Base-by-base conservation (phyloP, 2,329 filamentous ascomycete species). In the Aureobasidium sp. region DNA sequence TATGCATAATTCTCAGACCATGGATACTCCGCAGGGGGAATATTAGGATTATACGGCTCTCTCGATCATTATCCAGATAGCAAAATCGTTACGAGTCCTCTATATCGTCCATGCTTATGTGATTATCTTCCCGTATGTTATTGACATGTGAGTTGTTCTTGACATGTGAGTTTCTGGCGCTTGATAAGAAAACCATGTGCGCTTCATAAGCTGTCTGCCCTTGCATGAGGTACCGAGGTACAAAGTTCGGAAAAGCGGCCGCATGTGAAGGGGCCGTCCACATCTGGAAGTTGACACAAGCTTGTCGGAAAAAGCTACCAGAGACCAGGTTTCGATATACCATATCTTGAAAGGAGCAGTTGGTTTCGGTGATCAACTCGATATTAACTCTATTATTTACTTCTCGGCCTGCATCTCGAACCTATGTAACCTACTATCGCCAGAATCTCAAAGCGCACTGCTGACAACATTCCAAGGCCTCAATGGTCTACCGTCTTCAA, bases 401-500 rank as follows among this genome's bases (percentile, higher is more conserved):
- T 33, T 33, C 31, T 33, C 31, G 31, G 31, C 31, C 11, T 33
- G 31, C 31, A 11, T 33, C 31, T 33, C 31, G 31, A 12, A 33
- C 12, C 11, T 12, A 33, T 33, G 31, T 33, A 3, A 24, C 8
- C n/a, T 17, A 47, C 44, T 27, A 29, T 24, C 7, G 29, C 12
- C 27, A n/a, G 14, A 7, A 17, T 9, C 8, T 42, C 17, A 56
- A 2, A 56, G 39, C 17, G 52, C 52, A 24, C 52, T 33, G n/a
- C 54, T 29, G 24, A 91, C 81, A 66, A 82, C 86, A 33, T 79
- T 82, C 94, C 93, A 97, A 63, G 84, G 82, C 62, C 94, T 84
- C 52, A 96, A 82, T 0, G 88, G 90, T 66, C 84, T 85, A 8
- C 85, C 85, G 72, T 99, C 93, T 72, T 97, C 94, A 33, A 99